Evolutionary conservation across 805 yeast genomes (phyloP).

Genomic region (Aciculoconidium aculeatum): DNA sequence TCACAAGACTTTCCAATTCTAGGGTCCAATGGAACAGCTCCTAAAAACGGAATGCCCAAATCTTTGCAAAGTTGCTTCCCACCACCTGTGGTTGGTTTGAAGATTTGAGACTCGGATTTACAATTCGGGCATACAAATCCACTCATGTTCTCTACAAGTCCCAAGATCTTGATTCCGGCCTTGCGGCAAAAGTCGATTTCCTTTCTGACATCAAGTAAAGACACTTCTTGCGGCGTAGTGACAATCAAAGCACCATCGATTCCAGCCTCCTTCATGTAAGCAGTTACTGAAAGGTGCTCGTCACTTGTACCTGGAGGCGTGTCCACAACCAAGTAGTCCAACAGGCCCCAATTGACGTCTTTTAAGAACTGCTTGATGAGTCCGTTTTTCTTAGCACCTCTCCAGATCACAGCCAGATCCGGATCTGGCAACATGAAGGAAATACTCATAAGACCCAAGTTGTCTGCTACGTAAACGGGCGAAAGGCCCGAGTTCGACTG

Average conservation of each 20-base stretch:
- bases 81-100: conserved; percentile 96
- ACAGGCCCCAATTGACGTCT: conserved; percentile 90
- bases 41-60: conserved; percentile 69
- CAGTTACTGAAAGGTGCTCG: conserved; percentile 88
- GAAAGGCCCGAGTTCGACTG: conserved; percentile 92
- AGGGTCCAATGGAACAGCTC: conserved; percentile 94
- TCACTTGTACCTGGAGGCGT: conserved; percentile 99
- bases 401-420: conserved; percentile 94
- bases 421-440: conserved; percentile 91
- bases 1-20: conserved; percentile 89
- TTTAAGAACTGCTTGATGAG: conserved; percentile 88
- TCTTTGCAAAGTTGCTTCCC: conserved; percentile 83
- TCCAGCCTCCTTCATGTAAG: conserved; percentile 82
- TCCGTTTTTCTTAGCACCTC: conserved; percentile 94
- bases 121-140: conserved; percentile 98
- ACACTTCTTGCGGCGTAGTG: conserved; percentile 98
- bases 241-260: conserved; percentile 93
- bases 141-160: conserved; percentile 95
- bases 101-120: conserved; percentile 82
- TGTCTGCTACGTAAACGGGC: conserved; percentile 93
- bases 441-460: conserved; percentile 91
- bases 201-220: conserved; percentile 88
- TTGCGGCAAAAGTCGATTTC: conserved; percentile 93
- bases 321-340: conserved; percentile 85
- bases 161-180: conserved; percentile 80